These are phyloP conservation scores for Talaromyces nanjingensis DNA, from an alignment of 495 filamentous ascomycete species.

Conservation along the genomic window DNA sequence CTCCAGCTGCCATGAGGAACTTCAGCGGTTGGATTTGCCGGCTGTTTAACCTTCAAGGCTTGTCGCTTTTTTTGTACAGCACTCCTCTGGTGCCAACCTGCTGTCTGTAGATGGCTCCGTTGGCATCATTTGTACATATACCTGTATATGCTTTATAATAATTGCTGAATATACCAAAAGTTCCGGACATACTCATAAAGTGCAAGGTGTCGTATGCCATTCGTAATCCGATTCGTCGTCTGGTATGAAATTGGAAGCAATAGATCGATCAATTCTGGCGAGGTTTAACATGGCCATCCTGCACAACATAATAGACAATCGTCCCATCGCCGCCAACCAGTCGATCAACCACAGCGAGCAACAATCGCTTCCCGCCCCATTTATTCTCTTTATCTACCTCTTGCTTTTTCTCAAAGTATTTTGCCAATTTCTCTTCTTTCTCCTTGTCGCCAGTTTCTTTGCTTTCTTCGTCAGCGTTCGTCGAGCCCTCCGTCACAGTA, in stretches of 20 bases:
- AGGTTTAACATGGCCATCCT: slow-evolving; percentile 93
- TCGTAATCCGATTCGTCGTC: background rate
- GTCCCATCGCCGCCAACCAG: slow-evolving; percentile 71
- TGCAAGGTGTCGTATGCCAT: background rate
- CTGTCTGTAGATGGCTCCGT: background rate
- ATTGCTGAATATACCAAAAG: background rate
- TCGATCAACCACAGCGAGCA: slow-evolving; percentile 71
- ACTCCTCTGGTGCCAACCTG: background rate
- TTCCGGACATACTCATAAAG: background rate
- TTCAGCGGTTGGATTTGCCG: slow-evolving; percentile 22
- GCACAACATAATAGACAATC: slow-evolving; percentile 89
- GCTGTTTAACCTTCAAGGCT: background rate
- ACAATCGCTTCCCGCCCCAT: slow-evolving; percentile 57
- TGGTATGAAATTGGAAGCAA: background rate
- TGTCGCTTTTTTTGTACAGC: background rate
- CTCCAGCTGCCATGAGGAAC: slow-evolving; percentile 61
- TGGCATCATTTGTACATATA: slow-evolving; percentile 3
- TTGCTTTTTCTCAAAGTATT: slow-evolving; percentile 34
- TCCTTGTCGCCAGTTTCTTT: slow-evolving; percentile 17
- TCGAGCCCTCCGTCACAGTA: slow-evolving; percentile 1
- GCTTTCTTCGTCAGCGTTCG: slow-evolving; percentile 9
- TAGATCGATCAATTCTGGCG: slow-evolving; percentile 66
- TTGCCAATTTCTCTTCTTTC: slow-evolving; percentile 26
- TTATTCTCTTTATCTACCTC: slow-evolving; percentile 30
- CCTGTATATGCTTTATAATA: background rate